A percentile compares a stretch with the other conserved stretches of the same genome.
Conservation (phyloP, 2,329 filamentous ascomycete genomes). For the Acrocalymma vagum region DNA sequence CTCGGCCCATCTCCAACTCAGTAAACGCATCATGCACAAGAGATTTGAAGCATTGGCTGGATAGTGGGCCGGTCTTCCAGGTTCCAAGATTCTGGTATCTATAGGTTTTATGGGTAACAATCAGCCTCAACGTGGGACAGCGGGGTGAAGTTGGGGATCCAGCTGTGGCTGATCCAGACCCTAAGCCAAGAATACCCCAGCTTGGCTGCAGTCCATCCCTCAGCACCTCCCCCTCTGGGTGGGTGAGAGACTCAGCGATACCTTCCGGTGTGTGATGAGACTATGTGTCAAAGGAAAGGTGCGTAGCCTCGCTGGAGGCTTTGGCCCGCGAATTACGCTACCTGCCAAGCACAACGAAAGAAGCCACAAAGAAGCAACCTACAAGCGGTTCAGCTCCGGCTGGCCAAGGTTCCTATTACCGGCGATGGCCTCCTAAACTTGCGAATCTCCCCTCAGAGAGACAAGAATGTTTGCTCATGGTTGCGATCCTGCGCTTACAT, state of each 20-base stretch:
- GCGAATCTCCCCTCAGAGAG: no score
- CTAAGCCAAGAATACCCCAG: conserved; percentile 32
- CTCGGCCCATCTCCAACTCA: no score
- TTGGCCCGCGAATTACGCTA: no score
- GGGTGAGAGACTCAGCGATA: no score
- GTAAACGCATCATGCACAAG: no score
- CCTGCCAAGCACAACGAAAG: conserved; percentile 1
- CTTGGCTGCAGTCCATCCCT: conserved; percentile 35
- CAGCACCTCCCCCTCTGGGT: no score
- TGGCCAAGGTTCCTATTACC: no score
- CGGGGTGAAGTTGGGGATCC: conserved; percentile 27
- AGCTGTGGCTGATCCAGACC: conserved; percentile 45
- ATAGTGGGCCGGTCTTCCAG: neutral
- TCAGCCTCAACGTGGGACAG: conserved; percentile 18
- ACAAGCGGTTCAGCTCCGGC: no score
- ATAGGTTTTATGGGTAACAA: neutral
- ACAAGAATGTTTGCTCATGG: no score
- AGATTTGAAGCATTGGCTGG: neutral
- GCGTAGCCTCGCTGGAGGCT: no score
- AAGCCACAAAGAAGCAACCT: conserved; percentile 18
- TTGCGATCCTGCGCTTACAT: no score
- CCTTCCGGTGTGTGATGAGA: neutral
- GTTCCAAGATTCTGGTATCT: conserved; percentile 1
- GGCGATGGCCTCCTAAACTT: no score
- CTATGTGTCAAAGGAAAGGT: neutral